A percentile compares a stretch with the other conserved stretches of the same genome.
These are phyloP conservation scores for Climacium dendroides DNA, from an alignment of 225 moss, liverwort and hornwort species.

Conservation along the genomic window DNA sequence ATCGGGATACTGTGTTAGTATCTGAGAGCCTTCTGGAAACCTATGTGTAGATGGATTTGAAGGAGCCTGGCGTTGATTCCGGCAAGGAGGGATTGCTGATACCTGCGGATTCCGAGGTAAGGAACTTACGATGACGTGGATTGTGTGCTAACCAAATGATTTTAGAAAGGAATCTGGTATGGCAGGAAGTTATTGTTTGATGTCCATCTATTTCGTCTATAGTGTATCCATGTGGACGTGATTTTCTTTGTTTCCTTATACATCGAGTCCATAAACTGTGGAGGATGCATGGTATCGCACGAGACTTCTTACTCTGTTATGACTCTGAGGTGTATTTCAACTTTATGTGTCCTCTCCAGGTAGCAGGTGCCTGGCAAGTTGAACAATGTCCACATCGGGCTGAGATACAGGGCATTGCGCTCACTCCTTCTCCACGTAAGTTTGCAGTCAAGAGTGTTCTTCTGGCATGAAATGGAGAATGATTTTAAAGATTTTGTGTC, in stretches of 20 bases:
- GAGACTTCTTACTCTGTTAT: not conserved
- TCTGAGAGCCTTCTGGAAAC: not conserved
- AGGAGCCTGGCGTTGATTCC: conserved; percentile 32
- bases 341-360: conserved; percentile 12
- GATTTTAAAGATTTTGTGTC: not conserved
- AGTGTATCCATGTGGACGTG: not conserved
- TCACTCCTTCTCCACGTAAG: conserved; percentile 54
- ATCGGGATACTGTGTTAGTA: not conserved
- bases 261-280: not conserved
- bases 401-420: conserved; percentile 75
- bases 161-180: not conserved
- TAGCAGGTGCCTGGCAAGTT: conserved; percentile 39
- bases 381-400: conserved; percentile 73
- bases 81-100: conserved; percentile 68
- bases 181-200: not conserved
- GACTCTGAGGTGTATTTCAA: not conserved
- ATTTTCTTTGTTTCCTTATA: not conserved
- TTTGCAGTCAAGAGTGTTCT: not conserved
- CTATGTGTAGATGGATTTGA: conserved; percentile 41
- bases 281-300: not conserved
- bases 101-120: conserved; percentile 51
- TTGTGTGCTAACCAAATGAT: not conserved
- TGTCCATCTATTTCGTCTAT: not conserved
- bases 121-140: not conserved
- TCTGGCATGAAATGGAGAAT: not conserved